Percentiles rank a stretch among this genome's conserved stretches.
Conservation (phyloP, 805 yeast species). For the Brettanomyces sp. region DNA sequence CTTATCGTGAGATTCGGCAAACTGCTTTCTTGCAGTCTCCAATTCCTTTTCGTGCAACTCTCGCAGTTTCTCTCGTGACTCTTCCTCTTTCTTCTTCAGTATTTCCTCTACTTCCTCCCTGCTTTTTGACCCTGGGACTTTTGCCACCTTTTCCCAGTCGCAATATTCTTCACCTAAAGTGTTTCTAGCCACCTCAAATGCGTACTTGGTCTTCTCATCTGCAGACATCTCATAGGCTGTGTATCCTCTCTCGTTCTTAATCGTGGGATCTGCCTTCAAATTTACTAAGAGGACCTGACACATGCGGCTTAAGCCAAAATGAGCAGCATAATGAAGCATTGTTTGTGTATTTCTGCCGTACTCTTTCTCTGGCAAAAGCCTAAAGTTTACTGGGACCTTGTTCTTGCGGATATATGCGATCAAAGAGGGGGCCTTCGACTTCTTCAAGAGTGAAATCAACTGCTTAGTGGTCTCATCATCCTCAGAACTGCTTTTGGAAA, state of each 20-base stretch:
- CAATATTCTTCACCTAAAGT: slow-evolving; percentile 60
- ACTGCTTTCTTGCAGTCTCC: slow-evolving; percentile 1
- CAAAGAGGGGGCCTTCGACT: slow-evolving; percentile 70
- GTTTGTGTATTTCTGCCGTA: slow-evolving; percentile 53
- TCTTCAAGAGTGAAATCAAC: slow-evolving; percentile 49
- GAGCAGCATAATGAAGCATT: slow-evolving; percentile 67
- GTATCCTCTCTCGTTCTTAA: slow-evolving; percentile 42
- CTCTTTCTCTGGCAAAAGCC: slow-evolving; percentile 44
- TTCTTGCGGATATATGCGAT: slow-evolving; percentile 52
- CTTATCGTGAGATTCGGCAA: slow-evolving; percentile 5
- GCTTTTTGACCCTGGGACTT: slow-evolving; percentile 51
- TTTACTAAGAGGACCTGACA: slow-evolving; percentile 52
- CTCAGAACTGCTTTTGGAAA: slow-evolving; percentile 6
- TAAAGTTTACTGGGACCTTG: slow-evolving; percentile 42
- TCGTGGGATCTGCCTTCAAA: slow-evolving; percentile 63
- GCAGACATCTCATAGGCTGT: slow-evolving; percentile 62
- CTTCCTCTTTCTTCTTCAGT: slow-evolving; percentile 25
- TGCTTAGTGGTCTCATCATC: slow-evolving; percentile 49
- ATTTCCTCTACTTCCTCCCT: slow-evolving; percentile 46
- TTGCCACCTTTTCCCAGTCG: slow-evolving; percentile 56
- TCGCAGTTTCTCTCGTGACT: slow-evolving; percentile 30
- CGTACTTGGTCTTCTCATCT: slow-evolving; percentile 34
- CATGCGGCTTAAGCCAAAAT: slow-evolving; percentile 58
- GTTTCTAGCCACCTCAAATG: slow-evolving; percentile 61
- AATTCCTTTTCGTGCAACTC: slow-evolving; percentile 34